Percentiles rank a stretch among this genome's conserved stretches.
These are phyloP conservation scores for Mycena vulgaris DNA, from an alignment of 768 basidiomycete species.

Conservation along the genomic window DNA sequence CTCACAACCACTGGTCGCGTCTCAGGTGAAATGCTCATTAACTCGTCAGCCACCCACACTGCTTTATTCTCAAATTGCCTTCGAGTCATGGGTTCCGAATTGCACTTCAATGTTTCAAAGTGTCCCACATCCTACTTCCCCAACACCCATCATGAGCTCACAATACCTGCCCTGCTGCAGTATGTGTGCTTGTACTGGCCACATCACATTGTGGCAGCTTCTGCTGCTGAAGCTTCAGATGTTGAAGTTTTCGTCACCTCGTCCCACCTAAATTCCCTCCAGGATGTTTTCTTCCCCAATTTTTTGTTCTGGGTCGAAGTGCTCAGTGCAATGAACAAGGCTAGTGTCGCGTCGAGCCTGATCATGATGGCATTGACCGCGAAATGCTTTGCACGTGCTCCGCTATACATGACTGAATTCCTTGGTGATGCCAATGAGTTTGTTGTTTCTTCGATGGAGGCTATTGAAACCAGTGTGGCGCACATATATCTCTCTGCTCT, in stretches of 20 bases:
- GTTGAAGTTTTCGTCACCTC: neutral
- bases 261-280: neutral
- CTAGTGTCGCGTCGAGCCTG: neutral
- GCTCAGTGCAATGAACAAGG: conserved; percentile 1
- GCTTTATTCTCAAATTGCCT: conserved; percentile 6
- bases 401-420: conserved; percentile 1
- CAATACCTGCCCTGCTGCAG: neutral
- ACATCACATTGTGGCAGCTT: conserved; percentile 10
- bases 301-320: neutral
- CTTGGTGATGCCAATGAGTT: conserved; percentile 11
- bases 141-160: neutral
- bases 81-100: conserved; percentile 11
- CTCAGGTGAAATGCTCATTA: neutral
- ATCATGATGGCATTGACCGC: neutral
- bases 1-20: conserved; percentile 6
- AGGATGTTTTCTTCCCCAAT: conserved; percentile 6
- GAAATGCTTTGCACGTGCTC: conserved; percentile 2
- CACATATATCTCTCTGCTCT: conserved; percentile 2
- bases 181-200: conserved; percentile 8
- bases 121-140: conserved; percentile 14
- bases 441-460: conserved; percentile 4
- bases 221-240: neutral
- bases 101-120: conserved; percentile 7
- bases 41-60: neutral
- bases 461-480: neutral